phyloP scores from a whole-genome alignment of 805 yeast genomes.

The Candida nanaspora region DNA sequence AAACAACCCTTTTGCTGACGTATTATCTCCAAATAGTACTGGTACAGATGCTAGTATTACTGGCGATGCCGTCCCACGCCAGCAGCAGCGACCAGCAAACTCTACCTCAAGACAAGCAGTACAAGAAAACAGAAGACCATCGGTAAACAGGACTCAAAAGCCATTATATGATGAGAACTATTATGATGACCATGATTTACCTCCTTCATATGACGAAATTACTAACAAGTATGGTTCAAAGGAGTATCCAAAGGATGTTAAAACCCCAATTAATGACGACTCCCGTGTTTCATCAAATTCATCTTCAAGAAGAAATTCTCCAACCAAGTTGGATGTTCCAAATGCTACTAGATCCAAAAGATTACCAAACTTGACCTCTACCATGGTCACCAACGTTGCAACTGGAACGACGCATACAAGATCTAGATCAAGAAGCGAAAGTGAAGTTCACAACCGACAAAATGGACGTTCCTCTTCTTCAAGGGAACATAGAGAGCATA shows the following conservation, averaged over 20 bases:
- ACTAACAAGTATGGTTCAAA: conserved; percentile 39
- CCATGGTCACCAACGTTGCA: neutral
- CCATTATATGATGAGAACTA: conserved; percentile 13
- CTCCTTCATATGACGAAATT: conserved; percentile 68
- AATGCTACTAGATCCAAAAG: neutral
- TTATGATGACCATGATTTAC: conserved; percentile 25
- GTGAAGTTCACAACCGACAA: conserved; percentile 13
- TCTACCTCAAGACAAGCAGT: neutral
- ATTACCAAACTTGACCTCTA: neutral
- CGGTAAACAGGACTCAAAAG: conserved; percentile 3
- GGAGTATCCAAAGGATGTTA: conserved; percentile 52
- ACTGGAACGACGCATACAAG: conserved; percentile 15
- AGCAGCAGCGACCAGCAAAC: neutral
- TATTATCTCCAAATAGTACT: conserved; percentile 32
- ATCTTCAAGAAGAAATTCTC: conserved; percentile 5
- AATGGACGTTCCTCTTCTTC: conserved; percentile 8
- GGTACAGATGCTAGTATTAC: conserved; percentile 14
- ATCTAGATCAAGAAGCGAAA: conserved; percentile 24
- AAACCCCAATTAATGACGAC: conserved; percentile 13
- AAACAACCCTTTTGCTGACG: conserved; percentile 49
- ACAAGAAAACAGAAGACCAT: conserved; percentile 6
- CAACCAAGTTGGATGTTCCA: neutral
- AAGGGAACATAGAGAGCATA: conserved; percentile 9
- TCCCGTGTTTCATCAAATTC: conserved; percentile 6
- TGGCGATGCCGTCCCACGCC: conserved; percentile 3